Evolutionary conservation across 345 rosid species (phyloP).

Genomic region (Eucalyptus guilfoylei): DNA sequence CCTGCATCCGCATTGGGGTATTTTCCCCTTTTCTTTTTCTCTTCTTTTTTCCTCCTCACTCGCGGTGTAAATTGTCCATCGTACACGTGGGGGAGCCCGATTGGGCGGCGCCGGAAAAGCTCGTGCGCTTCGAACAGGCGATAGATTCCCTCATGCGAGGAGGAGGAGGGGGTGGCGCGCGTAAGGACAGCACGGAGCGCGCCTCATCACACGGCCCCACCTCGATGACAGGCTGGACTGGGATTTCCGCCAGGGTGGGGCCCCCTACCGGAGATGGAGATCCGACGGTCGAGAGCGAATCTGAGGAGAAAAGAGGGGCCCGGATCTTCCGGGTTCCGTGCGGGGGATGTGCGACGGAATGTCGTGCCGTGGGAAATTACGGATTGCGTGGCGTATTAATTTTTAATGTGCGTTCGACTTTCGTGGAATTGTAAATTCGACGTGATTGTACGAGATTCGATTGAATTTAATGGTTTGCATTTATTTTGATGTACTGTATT

Average conservation of each 20-base stretch:
- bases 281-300: background rate
- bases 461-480: background rate
- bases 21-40: background rate
- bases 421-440: background rate
- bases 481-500: background rate
- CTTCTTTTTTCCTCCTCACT: fast-evolving
- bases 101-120: background rate
- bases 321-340: background rate
- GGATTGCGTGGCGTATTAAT: background rate
- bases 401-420: too few relatives aligned
- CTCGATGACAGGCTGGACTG: background rate
- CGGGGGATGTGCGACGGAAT: background rate
- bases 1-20: background rate
- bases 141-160: background rate
- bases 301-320: background rate
- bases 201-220: background rate
- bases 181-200: background rate
- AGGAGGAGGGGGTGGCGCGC: background rate
- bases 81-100: background rate
- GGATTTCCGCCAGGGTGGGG: background rate
- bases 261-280: background rate
- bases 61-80: background rate
- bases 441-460: background rate
- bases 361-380: background rate
- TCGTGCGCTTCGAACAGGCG: background rate